Base-by-base conservation (phyloP, 495 filamentous ascomycete species). In the Wilcoxina mikolae region DNA sequence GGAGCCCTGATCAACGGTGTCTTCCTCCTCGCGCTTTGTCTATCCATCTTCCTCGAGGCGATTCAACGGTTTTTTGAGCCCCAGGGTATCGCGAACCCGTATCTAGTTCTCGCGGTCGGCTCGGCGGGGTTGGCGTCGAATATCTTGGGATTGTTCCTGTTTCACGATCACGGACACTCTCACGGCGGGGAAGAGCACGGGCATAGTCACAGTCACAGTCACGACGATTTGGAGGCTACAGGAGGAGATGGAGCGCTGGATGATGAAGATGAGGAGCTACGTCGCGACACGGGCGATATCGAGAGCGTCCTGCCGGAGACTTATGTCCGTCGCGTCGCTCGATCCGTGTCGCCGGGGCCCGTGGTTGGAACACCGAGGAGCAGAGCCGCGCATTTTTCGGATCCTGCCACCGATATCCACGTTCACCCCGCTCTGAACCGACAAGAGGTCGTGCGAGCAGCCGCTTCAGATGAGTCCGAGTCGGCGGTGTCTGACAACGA, bases 1-100 rank as follows among this genome's bases (percentile, higher is more conserved):
- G 91, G 91, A 65, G 91, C 91, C 17, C 76, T 95, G 47, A 81
- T 95, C 64, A 98, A 98, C 61, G 91, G 93, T 53, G 89, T 96
- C 2, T 98, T 98, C 70, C 74, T 98, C 42, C 87, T 98, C 60
- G 91, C 91, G 0, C 75, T 98, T 17, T 96, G 93, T 70, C 70
- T 96, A 38, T 87, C 90, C 2, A 98, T 98, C 61, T 87, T 96
- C 65, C 76, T 98, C 51, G 91, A 98, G 67, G 91, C 91, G 10
- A 75, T 95, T 31, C 84, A 88, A 56, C 78, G 91, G 58, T 80
- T 96, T 64, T 73, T 95, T 59, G 85, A 95, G 60, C 87, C 87
- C 4, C 88, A 87, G 61, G 77, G 81, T 62, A 87, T 98, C 60
- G 73, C 74, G 45, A 84, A 90, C 55, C 85, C 91, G 0, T 76